Conservation (phyloP, 108 stramenopile genomes). For the Nannochloropsis salina region DNA sequence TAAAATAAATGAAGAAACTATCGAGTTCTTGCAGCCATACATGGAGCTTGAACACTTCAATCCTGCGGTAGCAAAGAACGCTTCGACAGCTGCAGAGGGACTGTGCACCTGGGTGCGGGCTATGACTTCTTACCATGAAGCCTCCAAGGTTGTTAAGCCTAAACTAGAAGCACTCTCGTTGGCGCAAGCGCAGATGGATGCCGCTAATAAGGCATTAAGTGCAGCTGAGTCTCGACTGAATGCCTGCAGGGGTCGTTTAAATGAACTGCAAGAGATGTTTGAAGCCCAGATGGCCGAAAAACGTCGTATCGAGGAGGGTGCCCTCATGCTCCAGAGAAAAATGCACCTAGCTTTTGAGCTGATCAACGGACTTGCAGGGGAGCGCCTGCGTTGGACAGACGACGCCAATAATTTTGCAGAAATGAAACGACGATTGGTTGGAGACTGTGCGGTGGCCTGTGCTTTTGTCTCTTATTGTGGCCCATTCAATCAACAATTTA, state of each 20-base stretch:
- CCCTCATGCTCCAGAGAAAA: constrained; percentile 66
- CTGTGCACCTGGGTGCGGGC: constrained; percentile 78
- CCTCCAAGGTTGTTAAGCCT: constrained; percentile 85
- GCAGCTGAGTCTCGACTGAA: constrained; percentile 65
- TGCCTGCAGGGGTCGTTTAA: constrained; percentile 64
- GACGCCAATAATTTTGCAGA: constrained; percentile 76
- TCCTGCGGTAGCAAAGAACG: constrained; percentile 67
- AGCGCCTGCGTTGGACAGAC: constrained; percentile 75
- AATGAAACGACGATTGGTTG: constrained; percentile 70
- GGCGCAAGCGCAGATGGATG: constrained; percentile 73
- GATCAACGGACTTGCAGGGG: constrained; percentile 74
- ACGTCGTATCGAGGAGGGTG: constrained; percentile 70
- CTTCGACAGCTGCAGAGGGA: constrained; percentile 75
- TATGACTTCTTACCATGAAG: constrained; percentile 81
- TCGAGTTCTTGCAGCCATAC: constrained; percentile 76
- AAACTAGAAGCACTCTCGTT: constrained; percentile 77
- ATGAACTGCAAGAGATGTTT: constrained; percentile 67
- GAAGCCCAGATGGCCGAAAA: constrained; percentile 73
- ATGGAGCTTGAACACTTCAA: constrained; percentile 63
- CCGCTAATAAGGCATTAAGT: constrained; percentile 68
- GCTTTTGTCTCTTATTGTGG: constrained; percentile 84
- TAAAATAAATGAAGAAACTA: constrained; percentile 79
- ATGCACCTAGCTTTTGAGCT: constrained; percentile 77
- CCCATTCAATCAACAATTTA: constrained; percentile 81
- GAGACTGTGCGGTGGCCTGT: constrained; percentile 78